phyloP scores from a whole-genome alignment of 345 rosid species.

The Boechera divaricarpa region DNA sequence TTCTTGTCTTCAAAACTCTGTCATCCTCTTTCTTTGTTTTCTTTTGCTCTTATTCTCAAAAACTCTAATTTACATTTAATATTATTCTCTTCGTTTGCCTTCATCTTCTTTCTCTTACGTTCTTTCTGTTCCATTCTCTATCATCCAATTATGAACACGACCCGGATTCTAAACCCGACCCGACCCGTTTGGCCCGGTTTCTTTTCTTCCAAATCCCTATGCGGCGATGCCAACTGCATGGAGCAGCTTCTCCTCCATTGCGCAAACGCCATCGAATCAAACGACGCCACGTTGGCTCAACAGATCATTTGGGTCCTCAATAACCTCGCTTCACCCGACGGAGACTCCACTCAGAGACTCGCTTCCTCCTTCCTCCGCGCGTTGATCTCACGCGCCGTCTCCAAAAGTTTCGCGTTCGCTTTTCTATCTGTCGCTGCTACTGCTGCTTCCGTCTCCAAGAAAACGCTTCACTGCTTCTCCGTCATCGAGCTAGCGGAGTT shows the following conservation, averaged over 20 bases:
- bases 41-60: slow-evolving; percentile 17
- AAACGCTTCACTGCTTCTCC: slow-evolving; percentile 67
- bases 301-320: slow-evolving; percentile 90
- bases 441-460: neutral
- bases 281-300: slow-evolving; percentile 82
- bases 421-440: slow-evolving; percentile 46
- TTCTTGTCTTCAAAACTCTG: slow-evolving; percentile 46
- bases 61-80: slow-evolving; percentile 10
- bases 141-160: slow-evolving; percentile 52
- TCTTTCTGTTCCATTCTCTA: slow-evolving; percentile 29
- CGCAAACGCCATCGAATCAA: slow-evolving; percentile 84
- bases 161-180: slow-evolving; percentile 50
- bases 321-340: slow-evolving; percentile 85
- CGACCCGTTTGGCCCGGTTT: slow-evolving; percentile 74
- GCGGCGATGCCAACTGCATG: slow-evolving; percentile 83
- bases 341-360: slow-evolving; percentile 86
- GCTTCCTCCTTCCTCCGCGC: slow-evolving; percentile 77
- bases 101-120: slow-evolving; percentile 1
- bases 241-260: slow-evolving; percentile 89
- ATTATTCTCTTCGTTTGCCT: slow-evolving; percentile 15
- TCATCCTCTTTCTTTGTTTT: slow-evolving; percentile 37
- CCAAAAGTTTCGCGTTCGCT: slow-evolving; percentile 56
- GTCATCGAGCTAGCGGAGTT: slow-evolving; percentile 79
- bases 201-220: slow-evolving; percentile 50
- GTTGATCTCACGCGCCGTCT: slow-evolving; percentile 75